A percentile compares a stretch with the other conserved stretches of the same genome.
phyloP scores from a whole-genome alignment of 768 basidiomycete genomes.

The Rhodotorula babjevae region DNA sequence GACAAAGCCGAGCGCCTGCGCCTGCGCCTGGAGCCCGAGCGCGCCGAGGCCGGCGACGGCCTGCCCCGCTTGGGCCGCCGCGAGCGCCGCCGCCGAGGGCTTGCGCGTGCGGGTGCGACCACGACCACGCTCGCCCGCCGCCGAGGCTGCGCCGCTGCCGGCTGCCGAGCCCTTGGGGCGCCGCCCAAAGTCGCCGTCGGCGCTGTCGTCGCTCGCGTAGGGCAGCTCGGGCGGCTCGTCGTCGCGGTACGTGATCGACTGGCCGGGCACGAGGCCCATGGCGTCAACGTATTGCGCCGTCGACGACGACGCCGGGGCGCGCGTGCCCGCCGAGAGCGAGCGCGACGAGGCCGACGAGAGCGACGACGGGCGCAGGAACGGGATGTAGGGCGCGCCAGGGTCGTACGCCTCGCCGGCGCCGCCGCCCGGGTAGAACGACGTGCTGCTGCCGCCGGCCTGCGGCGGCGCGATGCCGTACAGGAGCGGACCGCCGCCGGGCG shows the following conservation, averaged over 20 bases:
- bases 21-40: too few species aligned
- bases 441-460: too few species aligned
- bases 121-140: not conserved
- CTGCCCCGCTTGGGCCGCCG: not conserved
- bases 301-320: not conserved
- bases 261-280: not conserved
- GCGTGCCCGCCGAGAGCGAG: not conserved
- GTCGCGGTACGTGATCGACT: not conserved
- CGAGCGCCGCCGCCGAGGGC: not conserved
- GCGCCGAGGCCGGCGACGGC: not conserved
- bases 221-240: not conserved
- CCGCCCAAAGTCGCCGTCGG: constrained; percentile 1
- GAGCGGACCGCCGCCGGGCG: not conserved
- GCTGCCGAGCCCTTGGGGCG: not conserved
- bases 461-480: not conserved
- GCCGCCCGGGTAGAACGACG: not conserved
- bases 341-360: not conserved
- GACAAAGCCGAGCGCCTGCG: not conserved
- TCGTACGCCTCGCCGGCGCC: not conserved
- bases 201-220: not conserved
- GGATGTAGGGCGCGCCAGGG: constrained; percentile 15
- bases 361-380: not conserved
- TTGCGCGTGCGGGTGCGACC: not conserved
- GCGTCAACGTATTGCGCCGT: not conserved
- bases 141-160: not conserved